phyloP scores from a whole-genome alignment of 768 basidiomycete species.

The Porpolomopsis calyptriformis region DNA sequence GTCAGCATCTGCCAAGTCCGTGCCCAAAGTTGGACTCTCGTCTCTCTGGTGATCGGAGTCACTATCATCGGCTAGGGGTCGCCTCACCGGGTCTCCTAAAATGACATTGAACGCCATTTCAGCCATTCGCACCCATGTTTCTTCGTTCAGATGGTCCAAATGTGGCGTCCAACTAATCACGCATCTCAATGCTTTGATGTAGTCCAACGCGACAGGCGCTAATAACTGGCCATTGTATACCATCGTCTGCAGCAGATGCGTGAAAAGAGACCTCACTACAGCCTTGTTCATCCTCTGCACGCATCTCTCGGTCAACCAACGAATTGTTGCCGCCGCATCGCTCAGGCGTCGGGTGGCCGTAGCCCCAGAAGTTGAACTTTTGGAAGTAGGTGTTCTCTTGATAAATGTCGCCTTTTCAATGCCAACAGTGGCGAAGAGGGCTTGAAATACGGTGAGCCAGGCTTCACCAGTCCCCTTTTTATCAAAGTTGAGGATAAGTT shows the following conservation, averaged over 20 bases:
- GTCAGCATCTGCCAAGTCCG: conserved; percentile 19
- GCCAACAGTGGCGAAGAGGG: conserved; percentile 55
- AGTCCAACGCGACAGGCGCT: conserved; percentile 61
- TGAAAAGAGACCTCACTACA: conserved; percentile 45
- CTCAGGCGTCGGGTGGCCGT: conserved; percentile 50
- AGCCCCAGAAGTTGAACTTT: conserved; percentile 26
- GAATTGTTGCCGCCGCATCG: conserved; percentile 55
- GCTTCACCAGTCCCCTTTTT: conserved; percentile 25
- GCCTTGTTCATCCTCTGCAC: conserved; percentile 45
- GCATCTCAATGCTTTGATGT: conserved; percentile 63
- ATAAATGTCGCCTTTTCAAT: conserved; percentile 47
- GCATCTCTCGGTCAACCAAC: conserved; percentile 62
- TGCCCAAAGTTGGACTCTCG: not conserved
- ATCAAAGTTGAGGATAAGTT: conserved; percentile 33
- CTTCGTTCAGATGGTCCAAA: conserved; percentile 59
- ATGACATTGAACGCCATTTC: conserved; percentile 71
- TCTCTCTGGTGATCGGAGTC: not conserved
- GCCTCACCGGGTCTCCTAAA: conserved; percentile 44
- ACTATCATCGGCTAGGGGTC: conserved; percentile 21
- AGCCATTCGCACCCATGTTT: conserved; percentile 57
- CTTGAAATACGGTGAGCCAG: conserved; percentile 66
- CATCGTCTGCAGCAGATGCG: conserved; percentile 55
- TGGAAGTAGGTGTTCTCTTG: conserved; percentile 29
- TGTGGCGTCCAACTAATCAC: conserved; percentile 64
- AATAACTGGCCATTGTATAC: conserved; percentile 44